Evolutionary conservation across 2,329 filamentous ascomycete species (phyloP), one percentile per base, ranked within the genome.

Genomic region (Waltergamsia citrina): DNA sequence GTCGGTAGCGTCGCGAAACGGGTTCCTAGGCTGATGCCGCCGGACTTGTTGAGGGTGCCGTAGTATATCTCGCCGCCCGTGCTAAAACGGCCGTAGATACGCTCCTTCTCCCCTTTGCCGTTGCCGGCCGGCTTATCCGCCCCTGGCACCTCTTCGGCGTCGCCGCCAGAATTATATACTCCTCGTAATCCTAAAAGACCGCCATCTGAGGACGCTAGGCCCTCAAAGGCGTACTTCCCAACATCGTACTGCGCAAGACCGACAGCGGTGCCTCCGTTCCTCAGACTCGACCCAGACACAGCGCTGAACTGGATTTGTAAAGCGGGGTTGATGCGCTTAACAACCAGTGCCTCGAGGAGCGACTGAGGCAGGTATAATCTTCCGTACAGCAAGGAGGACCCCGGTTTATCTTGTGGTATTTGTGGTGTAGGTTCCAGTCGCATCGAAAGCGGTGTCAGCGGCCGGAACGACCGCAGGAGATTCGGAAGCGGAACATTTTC

Each of bases 51-150:
- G 38, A 95, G 63, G 1, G 88, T 81, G 16, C 90, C 92, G 63
- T 98, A 98, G 63, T 96, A 98, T 23, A 94, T 69, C 58, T 98
- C 92, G 36, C 80, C 90, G 23, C 92, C 92, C 4, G 85, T 85
- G 49, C 85, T 94, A 53, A 96, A 86, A 15, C 90, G 78, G 7
- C 84, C 88, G 62, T 78, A 82, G 38, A 80, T 75, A 45, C 70
- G 74, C 51, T 82, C 78, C 38, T 57, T 63, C 28, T 74, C 65
- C 1, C 46, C 41, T 20, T 51, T 49, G 24, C 45, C 41, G 11
- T 36, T 40, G 34, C 38, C 45, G 11, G 42, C 43, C 8, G 38
- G 36, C 40, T 50, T 48, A 10, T 57, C 56, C 22, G 18, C n/a
- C 20, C 29, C 12, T 25, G 42, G 23, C 9, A 35, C 36, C 39